A percentile compares a stretch with the other conserved stretches of the same genome.
Conservation (phyloP, 2,329 filamentous ascomycete species). For the Diaporthe australafricana region DNA sequence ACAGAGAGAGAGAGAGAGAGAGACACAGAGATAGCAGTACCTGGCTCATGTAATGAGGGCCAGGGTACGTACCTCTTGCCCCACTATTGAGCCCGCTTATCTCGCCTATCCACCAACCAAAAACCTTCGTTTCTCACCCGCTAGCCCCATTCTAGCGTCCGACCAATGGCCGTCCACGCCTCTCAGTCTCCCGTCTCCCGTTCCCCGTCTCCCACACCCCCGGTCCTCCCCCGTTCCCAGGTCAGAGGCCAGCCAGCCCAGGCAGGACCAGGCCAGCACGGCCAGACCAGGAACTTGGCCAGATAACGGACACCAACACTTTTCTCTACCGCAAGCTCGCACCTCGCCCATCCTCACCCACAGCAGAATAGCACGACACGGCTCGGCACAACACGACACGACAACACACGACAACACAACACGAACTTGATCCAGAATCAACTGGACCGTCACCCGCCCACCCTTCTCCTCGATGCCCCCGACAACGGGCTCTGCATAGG, state of each 20-base stretch:
- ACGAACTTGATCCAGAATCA: not conserved
- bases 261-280: conserved; percentile 1
- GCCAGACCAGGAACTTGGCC: conserved; percentile 11
- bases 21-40: no score
- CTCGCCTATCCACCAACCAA: conserved; percentile 12
- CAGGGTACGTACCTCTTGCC: not conserved
- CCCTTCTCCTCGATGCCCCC: conserved; percentile 17
- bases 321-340: conserved; percentile 9
- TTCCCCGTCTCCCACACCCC: not conserved
- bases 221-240: not conserved
- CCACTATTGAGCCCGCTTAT: conserved; percentile 20
- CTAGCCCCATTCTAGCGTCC: conserved; percentile 9
- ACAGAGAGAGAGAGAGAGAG: not conserved
- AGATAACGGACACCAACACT: conserved; percentile 26
- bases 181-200: conserved; percentile 1
- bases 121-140: not conserved
- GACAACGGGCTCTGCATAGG: conserved; percentile 21
- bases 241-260: conserved; percentile 1
- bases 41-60: not conserved
- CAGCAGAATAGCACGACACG: not conserved
- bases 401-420: not conserved
- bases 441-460: not conserved
- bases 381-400: not conserved
- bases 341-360: not conserved
- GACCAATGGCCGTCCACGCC: conserved; percentile 1